Evolutionary conservation across 2,329 filamentous ascomycete species (phyloP).

Genomic region (Hypoxylon sp.): DNA sequence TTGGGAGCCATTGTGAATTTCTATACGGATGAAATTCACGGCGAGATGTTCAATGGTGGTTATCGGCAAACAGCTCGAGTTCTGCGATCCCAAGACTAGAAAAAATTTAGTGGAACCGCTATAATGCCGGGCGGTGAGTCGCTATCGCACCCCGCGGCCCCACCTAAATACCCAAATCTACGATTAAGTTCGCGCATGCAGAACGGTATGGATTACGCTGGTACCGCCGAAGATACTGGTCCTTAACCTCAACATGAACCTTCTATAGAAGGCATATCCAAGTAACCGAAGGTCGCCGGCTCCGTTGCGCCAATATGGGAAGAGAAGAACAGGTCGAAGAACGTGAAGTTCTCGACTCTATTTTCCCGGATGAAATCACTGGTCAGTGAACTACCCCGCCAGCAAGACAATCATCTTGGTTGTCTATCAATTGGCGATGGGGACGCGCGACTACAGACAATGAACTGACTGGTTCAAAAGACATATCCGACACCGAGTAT

Average conservation of each 20-base stretch:
- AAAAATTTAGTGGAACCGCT: constrained; percentile 39
- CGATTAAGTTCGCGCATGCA: constrained; percentile 17
- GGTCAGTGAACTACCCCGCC: constrained; percentile 64
- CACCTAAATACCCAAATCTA: constrained; percentile 14
- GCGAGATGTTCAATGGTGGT: constrained; percentile 17
- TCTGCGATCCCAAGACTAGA: constrained; percentile 27
- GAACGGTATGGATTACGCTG: constrained; percentile 22
- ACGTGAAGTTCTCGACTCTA: constrained; percentile 96
- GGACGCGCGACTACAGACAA: background rate
- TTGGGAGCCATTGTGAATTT: constrained; percentile 65
- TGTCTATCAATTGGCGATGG: background rate
- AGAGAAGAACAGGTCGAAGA: constrained; percentile 95
- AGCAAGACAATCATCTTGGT: constrained; percentile 11
- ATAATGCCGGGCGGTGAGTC: constrained; percentile 47
- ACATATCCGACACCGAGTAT: constrained; percentile 91
- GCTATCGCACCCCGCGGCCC: constrained; percentile 35
- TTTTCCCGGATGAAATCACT: constrained; percentile 98
- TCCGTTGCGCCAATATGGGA: constrained; percentile 65
- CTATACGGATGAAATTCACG: constrained; percentile 1
- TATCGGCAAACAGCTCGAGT: background rate
- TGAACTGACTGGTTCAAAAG: constrained; percentile 61
- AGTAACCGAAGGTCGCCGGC: background rate
- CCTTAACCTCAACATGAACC: constrained; percentile 15
- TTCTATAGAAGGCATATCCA: background rate
- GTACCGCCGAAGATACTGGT: constrained; percentile 6